These are phyloP conservation scores for Pseudozyma hubeiensis DNA, from an alignment of 1,284 basidiomycete genomes.

Conservation along the genomic window DNA sequence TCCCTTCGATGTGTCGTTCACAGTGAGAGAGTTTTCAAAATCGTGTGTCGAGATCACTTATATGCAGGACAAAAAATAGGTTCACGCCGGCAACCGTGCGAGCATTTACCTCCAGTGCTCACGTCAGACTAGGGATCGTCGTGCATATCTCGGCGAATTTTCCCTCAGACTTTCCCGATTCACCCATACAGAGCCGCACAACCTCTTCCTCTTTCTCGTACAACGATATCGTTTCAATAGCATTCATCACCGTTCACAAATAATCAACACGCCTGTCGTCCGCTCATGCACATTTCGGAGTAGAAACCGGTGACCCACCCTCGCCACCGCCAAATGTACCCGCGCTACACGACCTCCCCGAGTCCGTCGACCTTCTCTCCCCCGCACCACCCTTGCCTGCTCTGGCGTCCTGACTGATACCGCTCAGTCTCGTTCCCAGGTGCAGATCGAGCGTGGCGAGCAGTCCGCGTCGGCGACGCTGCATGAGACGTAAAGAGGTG, in stretches of 20 bases:
- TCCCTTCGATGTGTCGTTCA: not conserved
- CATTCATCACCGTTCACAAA: no score
- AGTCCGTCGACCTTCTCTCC: constrained; percentile 10
- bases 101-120: not conserved
- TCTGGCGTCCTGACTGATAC: constrained; percentile 10
- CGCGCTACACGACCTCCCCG: constrained; percentile 19
- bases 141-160: not conserved
- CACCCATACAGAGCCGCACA: not conserved
- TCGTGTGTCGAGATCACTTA: no score
- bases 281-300: not conserved
- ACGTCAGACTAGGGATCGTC: not conserved
- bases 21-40: no score
- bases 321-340: constrained; percentile 34
- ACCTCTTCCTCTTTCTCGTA: not conserved
- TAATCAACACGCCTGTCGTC: no score
- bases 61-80: no score
- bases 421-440: constrained; percentile 6
- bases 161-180: not conserved
- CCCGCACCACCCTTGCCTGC: not conserved
- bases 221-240: no score
- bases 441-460: constrained; percentile 18
- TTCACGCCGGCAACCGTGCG: not conserved
- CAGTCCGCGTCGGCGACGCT: constrained; percentile 9
- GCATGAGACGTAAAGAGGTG: constrained; percentile 9
- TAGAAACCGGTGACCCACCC: constrained; percentile 1